Evolutionary conservation across 208 protist genomes (phyloP), one percentile per base, ranked within the genome.

Genomic region (Novymonas esmeraldas): DNA sequence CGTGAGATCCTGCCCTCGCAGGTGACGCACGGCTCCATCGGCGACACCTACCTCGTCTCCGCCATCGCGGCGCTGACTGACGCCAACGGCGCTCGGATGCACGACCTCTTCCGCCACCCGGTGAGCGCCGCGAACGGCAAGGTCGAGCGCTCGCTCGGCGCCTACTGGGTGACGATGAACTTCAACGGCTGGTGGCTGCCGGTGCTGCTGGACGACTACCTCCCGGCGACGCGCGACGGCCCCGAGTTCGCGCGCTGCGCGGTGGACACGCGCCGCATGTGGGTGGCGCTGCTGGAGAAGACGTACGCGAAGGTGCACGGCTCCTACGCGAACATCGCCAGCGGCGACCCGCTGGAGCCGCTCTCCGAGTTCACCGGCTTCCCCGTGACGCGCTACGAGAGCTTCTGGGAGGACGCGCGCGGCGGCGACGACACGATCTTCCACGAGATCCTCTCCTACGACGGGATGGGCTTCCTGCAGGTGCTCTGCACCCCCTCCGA

Each of bases 251-350:
- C 77, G 26, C 73, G 65, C 45, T 88, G 90, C 63, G 70, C 76
- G 5, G 64, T 73, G 14, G 85, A 95, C 49, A 41, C 85, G 31
- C 79, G 87, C n/a, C 76, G 87, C n/a, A 64, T 95, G 81, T 97
- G 92, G 92, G 78, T 91, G 29, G 56, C 74, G 26, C 76, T 97
- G 20, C 72, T 95, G 42, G 84, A 96, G 73, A 96, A 96, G 72
- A 75, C 85, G 6, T 97, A 95, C 73, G 90, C 90, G 33, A 97
- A 97, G 71, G 54, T 93, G 29, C 79, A 94, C 70, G 84, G 81
- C 29, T 89, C 76, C 4, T 95, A 95, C 73, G 73, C 85, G 13
- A 90, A 91, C 67, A 92, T 95, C 45, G 79, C 73, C 29, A 85
- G 82, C 55, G 90, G 90, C 38, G 86, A 95, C 39, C 82, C 85